Conservation (phyloP, 108 stramenopile species). For the Nannochloropsis gaditana region DNA sequence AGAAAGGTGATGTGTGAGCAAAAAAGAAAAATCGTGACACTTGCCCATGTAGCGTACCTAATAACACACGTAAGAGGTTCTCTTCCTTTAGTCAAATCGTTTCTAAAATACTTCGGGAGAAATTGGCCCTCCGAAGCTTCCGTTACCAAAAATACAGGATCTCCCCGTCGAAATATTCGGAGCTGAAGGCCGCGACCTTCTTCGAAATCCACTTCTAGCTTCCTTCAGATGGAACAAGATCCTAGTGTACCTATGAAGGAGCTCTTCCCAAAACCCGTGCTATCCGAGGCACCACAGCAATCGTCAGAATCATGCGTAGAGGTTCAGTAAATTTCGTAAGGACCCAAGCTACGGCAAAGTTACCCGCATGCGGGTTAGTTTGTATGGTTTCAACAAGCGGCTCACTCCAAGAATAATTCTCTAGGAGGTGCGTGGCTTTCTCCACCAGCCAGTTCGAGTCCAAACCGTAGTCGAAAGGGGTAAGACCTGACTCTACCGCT, state of each 20-base stretch:
- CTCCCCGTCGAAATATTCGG: no score
- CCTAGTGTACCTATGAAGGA: slow-evolving; percentile 26
- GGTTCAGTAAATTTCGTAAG: slow-evolving; percentile 87
- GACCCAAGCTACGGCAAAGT: slow-evolving; percentile 86
- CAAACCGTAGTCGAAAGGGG: slow-evolving; percentile 51
- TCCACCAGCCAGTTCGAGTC: slow-evolving; percentile 61
- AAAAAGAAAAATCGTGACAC: not conserved
- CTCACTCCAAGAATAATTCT: slow-evolving; percentile 61
- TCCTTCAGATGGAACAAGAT: not conserved
- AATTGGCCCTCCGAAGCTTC: no score
- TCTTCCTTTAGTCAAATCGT: no score
- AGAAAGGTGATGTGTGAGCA: not conserved
- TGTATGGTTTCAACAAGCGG: slow-evolving; percentile 59
- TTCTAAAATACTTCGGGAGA: no score
- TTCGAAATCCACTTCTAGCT: no score
- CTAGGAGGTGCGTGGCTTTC: slow-evolving; percentile 60
- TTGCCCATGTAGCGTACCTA: no score
- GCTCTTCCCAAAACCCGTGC: slow-evolving; percentile 58
- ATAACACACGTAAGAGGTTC: no score
- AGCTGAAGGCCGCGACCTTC: no score
- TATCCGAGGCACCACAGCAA: slow-evolving; percentile 68
- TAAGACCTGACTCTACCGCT: not conserved
- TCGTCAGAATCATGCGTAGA: slow-evolving; percentile 63
- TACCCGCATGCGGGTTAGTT: slow-evolving; percentile 68
- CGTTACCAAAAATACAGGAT: no score